phyloP scores from a whole-genome alignment of 164 flowering plant genomes.

The Akebia trifoliata region DNA sequence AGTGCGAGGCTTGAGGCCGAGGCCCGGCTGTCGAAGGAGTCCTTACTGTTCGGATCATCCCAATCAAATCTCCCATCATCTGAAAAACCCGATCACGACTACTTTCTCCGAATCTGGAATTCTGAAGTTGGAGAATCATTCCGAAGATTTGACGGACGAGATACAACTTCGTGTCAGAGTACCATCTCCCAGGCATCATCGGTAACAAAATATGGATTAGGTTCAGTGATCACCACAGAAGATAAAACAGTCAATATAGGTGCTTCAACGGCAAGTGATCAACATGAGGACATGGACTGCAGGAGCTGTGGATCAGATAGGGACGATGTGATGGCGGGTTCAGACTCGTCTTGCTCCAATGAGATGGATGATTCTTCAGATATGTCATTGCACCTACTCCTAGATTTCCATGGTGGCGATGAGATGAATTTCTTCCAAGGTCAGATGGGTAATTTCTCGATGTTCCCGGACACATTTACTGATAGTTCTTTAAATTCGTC shows the following conservation, averaged over 20 bases:
- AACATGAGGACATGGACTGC: constrained; percentile 27
- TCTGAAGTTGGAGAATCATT: constrained; percentile 89
- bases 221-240: constrained; percentile 33
- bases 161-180: constrained; percentile 29
- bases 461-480: not conserved
- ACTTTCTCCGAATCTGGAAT: constrained; percentile 75
- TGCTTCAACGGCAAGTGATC: constrained; percentile 14
- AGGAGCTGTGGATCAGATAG: constrained; percentile 26
- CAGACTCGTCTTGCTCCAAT: constrained; percentile 52
- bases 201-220: constrained; percentile 43
- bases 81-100: constrained; percentile 35
- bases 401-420: constrained; percentile 55
- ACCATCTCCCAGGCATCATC: constrained; percentile 54
- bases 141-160: constrained; percentile 28
- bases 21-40: constrained; percentile 59
- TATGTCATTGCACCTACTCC: constrained; percentile 54
- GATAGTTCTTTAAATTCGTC: constrained; percentile 9
- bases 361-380: constrained; percentile 66
- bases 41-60: constrained; percentile 24
- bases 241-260: constrained; percentile 8
- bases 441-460: constrained; percentile 22
- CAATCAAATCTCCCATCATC: constrained; percentile 12
- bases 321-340: constrained; percentile 22
- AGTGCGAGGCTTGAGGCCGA: constrained; percentile 80
- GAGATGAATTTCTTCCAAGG: constrained; percentile 79